Conservation (phyloP, 2,329 filamentous ascomycete species). For the Coniosporium uncinatum region DNA sequence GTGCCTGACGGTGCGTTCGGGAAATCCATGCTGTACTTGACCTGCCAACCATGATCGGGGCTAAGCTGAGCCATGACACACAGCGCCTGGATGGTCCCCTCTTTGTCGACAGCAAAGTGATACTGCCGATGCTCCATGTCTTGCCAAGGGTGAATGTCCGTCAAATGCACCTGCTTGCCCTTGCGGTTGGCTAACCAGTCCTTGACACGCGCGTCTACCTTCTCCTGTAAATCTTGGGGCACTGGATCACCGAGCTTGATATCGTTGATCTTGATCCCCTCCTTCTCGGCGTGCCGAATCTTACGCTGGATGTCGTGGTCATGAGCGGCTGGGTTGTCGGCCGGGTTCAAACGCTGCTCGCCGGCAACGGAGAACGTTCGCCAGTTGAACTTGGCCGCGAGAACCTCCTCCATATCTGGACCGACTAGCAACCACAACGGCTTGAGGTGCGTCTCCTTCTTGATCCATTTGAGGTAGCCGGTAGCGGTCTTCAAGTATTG, state of each 20-base stretch:
- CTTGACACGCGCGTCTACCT: conserved; percentile 66
- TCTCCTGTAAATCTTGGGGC: conserved; percentile 60
- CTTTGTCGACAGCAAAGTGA: conserved; percentile 70
- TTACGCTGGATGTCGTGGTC: conserved; percentile 67
- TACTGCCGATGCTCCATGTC: conserved; percentile 81
- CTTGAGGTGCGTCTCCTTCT: conserved; percentile 64
- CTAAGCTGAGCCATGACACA: conserved; percentile 81
- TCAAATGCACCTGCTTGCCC: conserved; percentile 84
- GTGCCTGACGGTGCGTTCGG: conserved; percentile 79
- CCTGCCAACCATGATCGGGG: conserved; percentile 81
- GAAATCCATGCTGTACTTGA: conserved; percentile 96
- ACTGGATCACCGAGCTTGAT: conserved; percentile 59
- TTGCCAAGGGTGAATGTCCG: conserved; percentile 85
- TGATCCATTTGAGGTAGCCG: conserved; percentile 71
- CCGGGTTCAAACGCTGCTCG: conserved; percentile 80
- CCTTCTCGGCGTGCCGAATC: conserved; percentile 72
- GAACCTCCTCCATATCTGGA: conserved; percentile 68
- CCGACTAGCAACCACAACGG: conserved; percentile 91
- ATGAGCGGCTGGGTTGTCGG: conserved; percentile 59
- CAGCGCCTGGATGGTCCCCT: conserved; percentile 68
- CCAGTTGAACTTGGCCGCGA: conserved; percentile 79
- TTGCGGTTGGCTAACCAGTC: conserved; percentile 80
- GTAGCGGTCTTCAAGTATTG: conserved; percentile 73
- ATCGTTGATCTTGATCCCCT: conserved; percentile 77
- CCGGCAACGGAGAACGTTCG: conserved; percentile 83